Percentiles rank a stretch among this genome's conserved stretches.
Evolutionary conservation across 179 eudicot species (phyloP).

Genomic region (Silene noctiflora): DNA sequence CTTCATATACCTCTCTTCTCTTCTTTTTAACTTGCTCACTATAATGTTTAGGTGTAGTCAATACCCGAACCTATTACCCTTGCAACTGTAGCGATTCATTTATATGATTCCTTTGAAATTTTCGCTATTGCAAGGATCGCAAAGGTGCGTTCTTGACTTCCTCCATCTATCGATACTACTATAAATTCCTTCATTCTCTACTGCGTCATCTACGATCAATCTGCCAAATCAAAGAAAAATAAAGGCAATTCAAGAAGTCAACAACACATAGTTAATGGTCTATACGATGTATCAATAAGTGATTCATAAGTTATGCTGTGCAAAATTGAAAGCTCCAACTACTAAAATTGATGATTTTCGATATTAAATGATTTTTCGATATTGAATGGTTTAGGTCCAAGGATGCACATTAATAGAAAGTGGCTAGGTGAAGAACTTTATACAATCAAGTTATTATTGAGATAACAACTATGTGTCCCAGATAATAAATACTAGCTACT

Average conservation of each 20-base stretch:
- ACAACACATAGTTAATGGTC: background rate
- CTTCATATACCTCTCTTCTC: constrained; percentile 17
- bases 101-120: background rate
- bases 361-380: too few species aligned
- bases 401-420: too few species aligned
- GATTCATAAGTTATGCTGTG: background rate
- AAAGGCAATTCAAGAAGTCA: background rate
- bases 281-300: too few species aligned
- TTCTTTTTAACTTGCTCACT: constrained; percentile 6
- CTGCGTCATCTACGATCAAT: background rate
- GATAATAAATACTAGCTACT: too few species aligned
- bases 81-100: background rate
- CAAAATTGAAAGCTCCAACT: background rate
- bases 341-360: background rate
- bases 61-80: constrained; percentile 54
- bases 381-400: too few species aligned
- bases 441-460: too few species aligned
- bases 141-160: constrained; percentile 66
- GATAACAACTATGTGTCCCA: too few species aligned
- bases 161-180: constrained; percentile 23
- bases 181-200: constrained; percentile 15
- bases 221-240: background rate
- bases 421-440: too few species aligned
- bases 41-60: constrained; percentile 39
- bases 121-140: constrained; percentile 29